These are phyloP conservation scores for Taiozyma onychis DNA, from an alignment of 1,139 yeast genomes.

Conservation along the genomic window DNA sequence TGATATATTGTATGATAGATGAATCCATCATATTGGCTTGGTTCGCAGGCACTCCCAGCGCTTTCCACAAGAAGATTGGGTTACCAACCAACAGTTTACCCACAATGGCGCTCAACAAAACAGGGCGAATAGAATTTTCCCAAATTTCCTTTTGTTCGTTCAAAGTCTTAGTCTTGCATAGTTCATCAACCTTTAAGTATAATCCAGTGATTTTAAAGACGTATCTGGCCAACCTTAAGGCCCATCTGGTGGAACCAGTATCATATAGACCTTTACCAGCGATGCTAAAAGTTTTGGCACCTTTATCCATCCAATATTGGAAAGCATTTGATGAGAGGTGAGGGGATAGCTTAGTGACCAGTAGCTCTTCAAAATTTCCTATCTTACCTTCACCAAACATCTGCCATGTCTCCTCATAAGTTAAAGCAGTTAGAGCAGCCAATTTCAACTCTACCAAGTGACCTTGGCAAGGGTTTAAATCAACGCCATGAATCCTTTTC, in stretches of 20 bases:
- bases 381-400: conserved; percentile 73
- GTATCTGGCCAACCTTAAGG: conserved; percentile 59
- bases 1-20: conserved; percentile 64
- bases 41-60: conserved; percentile 79
- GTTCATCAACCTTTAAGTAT: conserved; percentile 41
- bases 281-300: conserved; percentile 47
- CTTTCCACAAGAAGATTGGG: conserved; percentile 80
- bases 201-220: conserved; percentile 56
- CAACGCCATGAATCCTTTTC: conserved; percentile 75
- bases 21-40: conserved; percentile 77
- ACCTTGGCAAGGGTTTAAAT: conserved; percentile 77
- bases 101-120: conserved; percentile 63
- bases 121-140: conserved; percentile 58
- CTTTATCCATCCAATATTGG: conserved; percentile 73
- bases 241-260: conserved; percentile 87
- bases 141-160: conserved; percentile 60
- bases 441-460: conserved; percentile 74
- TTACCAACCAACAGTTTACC: conserved; percentile 69
- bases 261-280: conserved; percentile 62
- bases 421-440: conserved; percentile 57
- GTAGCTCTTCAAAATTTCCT: conserved; percentile 43
- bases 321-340: conserved; percentile 74
- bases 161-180: conserved; percentile 55
- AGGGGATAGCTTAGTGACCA: conserved; percentile 53
- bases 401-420: conserved; percentile 62